Conservation (phyloP, 2,329 filamentous ascomycete species). For the Cordyceps sp. region DNA sequence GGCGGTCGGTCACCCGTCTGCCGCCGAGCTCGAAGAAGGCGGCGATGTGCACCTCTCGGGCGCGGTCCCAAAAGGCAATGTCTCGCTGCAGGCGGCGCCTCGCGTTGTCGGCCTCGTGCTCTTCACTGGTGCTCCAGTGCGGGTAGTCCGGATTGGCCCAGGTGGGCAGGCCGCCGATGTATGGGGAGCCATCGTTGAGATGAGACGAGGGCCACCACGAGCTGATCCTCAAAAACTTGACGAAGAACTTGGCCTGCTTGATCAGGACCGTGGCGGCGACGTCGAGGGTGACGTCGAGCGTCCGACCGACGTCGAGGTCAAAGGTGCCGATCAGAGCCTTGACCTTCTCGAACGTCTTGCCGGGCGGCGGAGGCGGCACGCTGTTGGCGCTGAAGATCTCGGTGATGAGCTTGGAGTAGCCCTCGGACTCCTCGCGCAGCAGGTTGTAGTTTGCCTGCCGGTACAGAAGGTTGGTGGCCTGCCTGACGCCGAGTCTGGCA, state of each 20-base stretch:
- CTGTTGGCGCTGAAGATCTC: conserved; percentile 85
- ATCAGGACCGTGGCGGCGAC: conserved; percentile 89
- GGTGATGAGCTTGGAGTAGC: conserved; percentile 89
- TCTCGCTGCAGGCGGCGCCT: conserved; percentile 50
- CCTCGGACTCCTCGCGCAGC: conserved; percentile 86
- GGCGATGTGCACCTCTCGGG: conserved; percentile 57
- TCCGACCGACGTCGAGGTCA: conserved; percentile 87
- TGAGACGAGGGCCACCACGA: conserved; percentile 85
- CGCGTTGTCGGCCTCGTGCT: conserved; percentile 45
- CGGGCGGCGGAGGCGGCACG: conserved; percentile 53
- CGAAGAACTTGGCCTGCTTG: conserved; percentile 84
- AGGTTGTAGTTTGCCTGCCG: conserved; percentile 95
- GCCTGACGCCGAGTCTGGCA: conserved; percentile 64
- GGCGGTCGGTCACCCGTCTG: conserved; percentile 44
- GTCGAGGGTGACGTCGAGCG: conserved; percentile 85
- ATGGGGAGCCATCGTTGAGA: conserved; percentile 20
- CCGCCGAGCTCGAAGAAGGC: conserved; percentile 85
- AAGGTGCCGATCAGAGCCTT: conserved; percentile 95
- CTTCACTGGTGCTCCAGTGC: conserved; percentile 46
- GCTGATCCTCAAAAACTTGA: conserved; percentile 79
- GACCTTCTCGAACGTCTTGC: conserved; percentile 76
- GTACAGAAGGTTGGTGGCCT: conserved; percentile 85
- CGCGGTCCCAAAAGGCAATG: conserved; percentile 61
- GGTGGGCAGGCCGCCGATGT: conserved; percentile 52
- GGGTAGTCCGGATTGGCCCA: conserved; percentile 68